Conservation (phyloP, 2,329 filamentous ascomycete species). For the Beauveria sp. region DNA sequence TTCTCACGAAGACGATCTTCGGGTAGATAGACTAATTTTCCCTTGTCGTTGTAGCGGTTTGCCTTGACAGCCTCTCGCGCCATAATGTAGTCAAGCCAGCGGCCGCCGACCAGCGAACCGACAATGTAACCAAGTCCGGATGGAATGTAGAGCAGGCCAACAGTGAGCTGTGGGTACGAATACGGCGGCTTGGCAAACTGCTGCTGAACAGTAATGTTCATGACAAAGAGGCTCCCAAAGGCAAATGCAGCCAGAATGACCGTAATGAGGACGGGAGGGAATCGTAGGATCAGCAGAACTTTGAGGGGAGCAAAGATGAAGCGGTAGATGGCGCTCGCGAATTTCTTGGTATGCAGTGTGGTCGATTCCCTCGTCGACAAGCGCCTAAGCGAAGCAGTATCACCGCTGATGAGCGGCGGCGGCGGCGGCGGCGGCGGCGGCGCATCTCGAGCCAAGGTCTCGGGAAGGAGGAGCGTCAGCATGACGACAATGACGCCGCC, state of each 20-base stretch:
- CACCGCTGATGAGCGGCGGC: neutral
- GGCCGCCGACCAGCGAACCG: slow-evolving; percentile 61
- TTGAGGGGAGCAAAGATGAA: slow-evolving; percentile 64
- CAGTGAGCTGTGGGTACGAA: slow-evolving; percentile 56
- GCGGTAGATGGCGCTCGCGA: slow-evolving; percentile 46
- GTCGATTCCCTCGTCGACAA: slow-evolving; percentile 5
- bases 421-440: neutral
- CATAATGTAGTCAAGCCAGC: slow-evolving; percentile 80
- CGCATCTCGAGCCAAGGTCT: slow-evolving; percentile 38
- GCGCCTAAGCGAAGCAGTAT: neutral
- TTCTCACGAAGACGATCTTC: slow-evolving; percentile 82
- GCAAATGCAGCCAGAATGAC: slow-evolving; percentile 69
- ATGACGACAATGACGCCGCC: slow-evolving; percentile 47
- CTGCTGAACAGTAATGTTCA: slow-evolving; percentile 70
- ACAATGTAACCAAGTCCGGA: slow-evolving; percentile 65
- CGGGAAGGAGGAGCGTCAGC: slow-evolving; percentile 50
- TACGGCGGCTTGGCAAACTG: slow-evolving; percentile 63
- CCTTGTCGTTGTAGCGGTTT: slow-evolving; percentile 58
- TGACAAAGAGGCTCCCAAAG: slow-evolving; percentile 66
- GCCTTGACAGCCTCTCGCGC: slow-evolving; percentile 63
- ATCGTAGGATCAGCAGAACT: slow-evolving; percentile 64
- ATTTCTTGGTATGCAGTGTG: slow-evolving; percentile 21
- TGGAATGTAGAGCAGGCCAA: slow-evolving; percentile 73
- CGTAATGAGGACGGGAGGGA: slow-evolving; percentile 64
- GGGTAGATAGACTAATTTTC: slow-evolving; percentile 59